Conservation (phyloP, 83 land plant species). For the Diphasiastrum complanatum region DNA sequence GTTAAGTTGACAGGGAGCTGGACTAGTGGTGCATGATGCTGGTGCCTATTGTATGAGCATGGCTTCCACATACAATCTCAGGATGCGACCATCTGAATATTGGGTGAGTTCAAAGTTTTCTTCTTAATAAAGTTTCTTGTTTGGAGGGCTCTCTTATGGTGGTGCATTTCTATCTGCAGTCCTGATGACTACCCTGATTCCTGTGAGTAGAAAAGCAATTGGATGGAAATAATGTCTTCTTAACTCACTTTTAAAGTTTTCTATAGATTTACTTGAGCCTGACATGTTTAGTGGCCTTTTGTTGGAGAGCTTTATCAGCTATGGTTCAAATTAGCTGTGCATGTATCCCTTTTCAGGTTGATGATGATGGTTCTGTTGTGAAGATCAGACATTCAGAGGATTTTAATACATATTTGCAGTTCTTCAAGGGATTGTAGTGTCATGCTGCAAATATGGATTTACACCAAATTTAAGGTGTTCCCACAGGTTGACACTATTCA, state of each 20-base stretch:
- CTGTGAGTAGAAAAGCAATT: too few species aligned
- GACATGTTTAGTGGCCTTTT: background rate
- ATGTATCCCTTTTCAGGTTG: constrained; percentile 30
- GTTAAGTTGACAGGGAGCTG: constrained; percentile 50
- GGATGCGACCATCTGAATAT: constrained; percentile 96
- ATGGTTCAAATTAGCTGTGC: too few species aligned
- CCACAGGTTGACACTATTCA: too few species aligned
- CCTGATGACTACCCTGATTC: background rate
- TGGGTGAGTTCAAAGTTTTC: constrained; percentile 49
- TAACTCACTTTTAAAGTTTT: too few species aligned
- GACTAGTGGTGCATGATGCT: constrained; percentile 96
- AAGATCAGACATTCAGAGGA: constrained; percentile 81
- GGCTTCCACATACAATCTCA: constrained; percentile 96
- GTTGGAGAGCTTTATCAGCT: background rate
- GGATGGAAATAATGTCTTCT: too few species aligned
- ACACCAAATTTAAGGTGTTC: too few species aligned
- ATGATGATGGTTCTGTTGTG: constrained; percentile 61
- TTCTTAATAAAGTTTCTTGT: background rate
- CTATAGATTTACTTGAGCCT: background rate
- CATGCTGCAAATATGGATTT: too few species aligned
- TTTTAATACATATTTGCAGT: constrained; percentile 75
- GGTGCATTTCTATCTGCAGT: constrained; percentile 9
- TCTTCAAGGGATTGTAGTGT: constrained; percentile 74
- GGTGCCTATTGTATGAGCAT: constrained; percentile 99
- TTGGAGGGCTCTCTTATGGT: background rate